A percentile compares a stretch with the other conserved stretches of the same genome.
Conservation (phyloP, 2,329 filamentous ascomycete genomes). For the Monilinia fructigena region DNA sequence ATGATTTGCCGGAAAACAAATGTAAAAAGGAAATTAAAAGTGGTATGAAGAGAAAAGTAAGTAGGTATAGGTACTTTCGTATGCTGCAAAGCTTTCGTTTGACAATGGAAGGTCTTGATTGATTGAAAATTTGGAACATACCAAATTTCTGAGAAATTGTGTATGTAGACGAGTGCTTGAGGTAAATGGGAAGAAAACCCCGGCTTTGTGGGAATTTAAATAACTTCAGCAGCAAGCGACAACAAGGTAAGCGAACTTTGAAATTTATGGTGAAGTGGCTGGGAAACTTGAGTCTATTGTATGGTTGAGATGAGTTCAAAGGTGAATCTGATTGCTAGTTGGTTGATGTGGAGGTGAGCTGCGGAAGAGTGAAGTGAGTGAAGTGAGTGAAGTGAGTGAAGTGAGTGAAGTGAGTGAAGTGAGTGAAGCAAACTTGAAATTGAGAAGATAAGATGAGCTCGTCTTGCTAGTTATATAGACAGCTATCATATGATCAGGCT, state of each 20-base stretch:
- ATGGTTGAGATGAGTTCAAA: background rate
- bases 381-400: background rate
- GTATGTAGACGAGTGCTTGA: background rate
- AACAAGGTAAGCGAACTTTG: background rate
- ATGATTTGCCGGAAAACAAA: background rate
- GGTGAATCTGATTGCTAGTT: background rate
- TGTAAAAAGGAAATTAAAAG: background rate
- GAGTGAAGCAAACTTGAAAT: background rate
- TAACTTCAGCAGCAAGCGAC: background rate
- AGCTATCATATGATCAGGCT: too few species aligned
- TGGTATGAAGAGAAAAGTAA: background rate
- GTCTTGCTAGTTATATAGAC: too few species aligned
- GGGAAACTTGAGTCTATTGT: background rate
- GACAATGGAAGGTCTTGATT: background rate
- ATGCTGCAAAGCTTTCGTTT: background rate
- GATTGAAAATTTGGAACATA: background rate
- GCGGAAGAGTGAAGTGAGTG: background rate
- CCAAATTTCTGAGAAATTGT: background rate
- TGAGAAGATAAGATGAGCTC: background rate
- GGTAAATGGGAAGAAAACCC: background rate
- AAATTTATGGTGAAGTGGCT: background rate
- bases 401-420: background rate
- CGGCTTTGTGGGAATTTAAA: background rate
- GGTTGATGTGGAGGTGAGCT: background rate
- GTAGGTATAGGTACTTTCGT: background rate